phyloP scores from a whole-genome alignment of 2,329 filamentous ascomycete genomes.

The Stagonosporopsis tanaceti region DNA sequence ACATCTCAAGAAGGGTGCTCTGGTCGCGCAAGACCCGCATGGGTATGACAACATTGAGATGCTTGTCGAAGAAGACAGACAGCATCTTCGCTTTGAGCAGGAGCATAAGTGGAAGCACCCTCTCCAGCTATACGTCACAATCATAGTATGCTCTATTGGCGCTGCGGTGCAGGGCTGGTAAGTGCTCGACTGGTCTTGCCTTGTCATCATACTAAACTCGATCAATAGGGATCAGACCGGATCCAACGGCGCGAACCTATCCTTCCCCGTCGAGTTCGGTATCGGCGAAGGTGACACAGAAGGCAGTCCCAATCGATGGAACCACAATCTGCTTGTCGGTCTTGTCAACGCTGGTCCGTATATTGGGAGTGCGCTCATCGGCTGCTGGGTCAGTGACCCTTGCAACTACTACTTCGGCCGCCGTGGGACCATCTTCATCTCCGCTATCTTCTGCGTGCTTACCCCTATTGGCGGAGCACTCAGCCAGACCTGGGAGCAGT shows the following conservation, averaged over 20 bases:
- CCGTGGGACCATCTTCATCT: conserved; percentile 40
- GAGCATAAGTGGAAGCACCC: conserved; percentile 69
- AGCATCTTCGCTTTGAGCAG: conserved; percentile 66
- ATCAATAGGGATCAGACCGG: conserved; percentile 65
- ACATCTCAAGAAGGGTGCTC: conserved; percentile 60
- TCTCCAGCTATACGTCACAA: conserved; percentile 67
- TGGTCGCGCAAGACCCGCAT: conserved; percentile 73
- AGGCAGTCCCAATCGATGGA: conserved; percentile 26
- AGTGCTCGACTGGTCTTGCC: not conserved
- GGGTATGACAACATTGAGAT: conserved; percentile 68
- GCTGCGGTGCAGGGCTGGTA: conserved; percentile 61
- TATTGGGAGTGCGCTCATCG: conserved; percentile 39
- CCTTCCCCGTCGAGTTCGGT: conserved; percentile 63
- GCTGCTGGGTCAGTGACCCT: conserved; percentile 40
- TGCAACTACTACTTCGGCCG: conserved; percentile 40
- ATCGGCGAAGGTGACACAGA: conserved; percentile 46
- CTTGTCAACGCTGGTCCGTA: conserved; percentile 37
- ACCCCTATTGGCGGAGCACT: conserved; percentile 37
- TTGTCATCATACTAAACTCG: too few relatives aligned
- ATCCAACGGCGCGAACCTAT: conserved; percentile 60
- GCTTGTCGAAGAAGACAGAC: conserved; percentile 67
- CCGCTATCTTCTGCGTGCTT: conserved; percentile 35
- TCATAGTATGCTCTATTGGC: conserved; percentile 71
- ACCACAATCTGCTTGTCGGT: conserved; percentile 26
- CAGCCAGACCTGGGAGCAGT: conserved; percentile 33